Conservation (phyloP, 2,329 filamentous ascomycete species). For the Fusarium pseudograminearum region DNA sequence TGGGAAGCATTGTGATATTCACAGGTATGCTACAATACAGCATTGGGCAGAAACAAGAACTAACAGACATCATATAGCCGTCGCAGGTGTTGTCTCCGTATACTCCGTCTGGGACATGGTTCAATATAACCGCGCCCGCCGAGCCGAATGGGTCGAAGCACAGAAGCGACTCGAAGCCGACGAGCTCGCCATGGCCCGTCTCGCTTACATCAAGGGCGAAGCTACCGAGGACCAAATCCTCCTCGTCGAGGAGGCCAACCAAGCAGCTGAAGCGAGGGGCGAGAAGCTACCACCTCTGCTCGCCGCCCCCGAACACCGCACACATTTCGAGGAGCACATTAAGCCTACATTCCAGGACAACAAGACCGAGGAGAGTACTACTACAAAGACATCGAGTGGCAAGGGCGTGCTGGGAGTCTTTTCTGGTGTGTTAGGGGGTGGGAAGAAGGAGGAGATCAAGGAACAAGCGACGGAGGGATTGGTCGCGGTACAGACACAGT, state of each 20-base stretch:
- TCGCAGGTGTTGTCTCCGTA: constrained; percentile 67
- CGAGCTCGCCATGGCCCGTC: constrained; percentile 66
- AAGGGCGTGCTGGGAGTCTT: constrained; percentile 55
- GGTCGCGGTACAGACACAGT: constrained; percentile 34
- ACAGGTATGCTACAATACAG: constrained; percentile 60
- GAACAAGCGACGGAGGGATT: constrained; percentile 31
- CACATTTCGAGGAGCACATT: constrained; percentile 53
- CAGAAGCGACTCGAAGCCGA: constrained; percentile 67
- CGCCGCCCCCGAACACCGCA: constrained; percentile 57
- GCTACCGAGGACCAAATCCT: constrained; percentile 67
- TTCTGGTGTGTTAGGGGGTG: constrained; percentile 48
- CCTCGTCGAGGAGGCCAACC: constrained; percentile 69
- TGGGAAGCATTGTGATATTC: constrained; percentile 66
- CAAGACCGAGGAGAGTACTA: constrained; percentile 28
- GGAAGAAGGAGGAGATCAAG: constrained; percentile 35
- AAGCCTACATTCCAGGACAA: constrained; percentile 49
- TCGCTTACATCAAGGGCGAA: constrained; percentile 70
- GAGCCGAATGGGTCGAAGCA: constrained; percentile 68
- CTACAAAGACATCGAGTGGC: constrained; percentile 45
- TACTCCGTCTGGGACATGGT: constrained; percentile 74
- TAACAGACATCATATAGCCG: constrained; percentile 53
- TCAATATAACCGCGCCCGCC: constrained; percentile 69
- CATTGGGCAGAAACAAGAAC: background rate
- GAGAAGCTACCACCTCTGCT: constrained; percentile 65
- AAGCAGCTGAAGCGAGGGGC: constrained; percentile 59